Conservation (phyloP, 1,284 basidiomycete species). For the Leccinum subspadiceum region DNA sequence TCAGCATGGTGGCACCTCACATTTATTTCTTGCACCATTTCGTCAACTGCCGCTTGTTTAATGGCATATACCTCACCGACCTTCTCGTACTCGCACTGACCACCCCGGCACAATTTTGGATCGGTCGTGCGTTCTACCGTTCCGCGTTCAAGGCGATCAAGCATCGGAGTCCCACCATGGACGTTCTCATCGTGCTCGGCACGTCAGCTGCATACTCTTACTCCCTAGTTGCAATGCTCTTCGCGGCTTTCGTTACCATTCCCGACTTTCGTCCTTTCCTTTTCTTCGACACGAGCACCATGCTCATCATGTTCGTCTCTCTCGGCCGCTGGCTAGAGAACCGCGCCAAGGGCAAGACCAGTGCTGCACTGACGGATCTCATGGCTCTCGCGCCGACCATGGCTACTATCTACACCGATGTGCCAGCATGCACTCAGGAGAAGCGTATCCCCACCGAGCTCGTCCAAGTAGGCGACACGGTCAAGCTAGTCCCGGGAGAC, state of each 20-base stretch:
- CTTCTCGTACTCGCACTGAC: constrained; percentile 81
- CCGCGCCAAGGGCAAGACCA: constrained; percentile 95
- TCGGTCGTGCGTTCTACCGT: constrained; percentile 86
- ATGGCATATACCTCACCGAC: constrained; percentile 82
- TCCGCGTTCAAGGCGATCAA: constrained; percentile 89
- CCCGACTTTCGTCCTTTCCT: constrained; percentile 78
- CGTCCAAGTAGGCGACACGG: constrained; percentile 89
- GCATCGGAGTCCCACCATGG: constrained; percentile 92
- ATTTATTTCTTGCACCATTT: constrained; percentile 58
- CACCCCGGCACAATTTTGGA: constrained; percentile 91
- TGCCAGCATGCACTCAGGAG: constrained; percentile 75
- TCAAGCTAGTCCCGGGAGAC: constrained; percentile 96
- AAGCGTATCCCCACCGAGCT: constrained; percentile 93
- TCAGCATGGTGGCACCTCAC: constrained; percentile 86
- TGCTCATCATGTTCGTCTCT: constrained; percentile 97
- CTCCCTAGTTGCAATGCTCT: constrained; percentile 74
- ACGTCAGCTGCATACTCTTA: constrained; percentile 94
- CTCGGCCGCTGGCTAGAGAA: constrained; percentile 96
- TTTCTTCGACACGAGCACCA: constrained; percentile 98
- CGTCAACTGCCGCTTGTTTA: constrained; percentile 49
- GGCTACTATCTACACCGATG: constrained; percentile 91
- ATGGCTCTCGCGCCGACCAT: constrained; percentile 94
- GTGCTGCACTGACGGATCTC: constrained; percentile 92
- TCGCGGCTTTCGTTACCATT: constrained; percentile 62
- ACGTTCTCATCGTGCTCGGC: constrained; percentile 94